Evolutionary conservation across 2,329 filamentous ascomycete genomes (phyloP).

Genomic region (Calonectria pauciramosa): DNA sequence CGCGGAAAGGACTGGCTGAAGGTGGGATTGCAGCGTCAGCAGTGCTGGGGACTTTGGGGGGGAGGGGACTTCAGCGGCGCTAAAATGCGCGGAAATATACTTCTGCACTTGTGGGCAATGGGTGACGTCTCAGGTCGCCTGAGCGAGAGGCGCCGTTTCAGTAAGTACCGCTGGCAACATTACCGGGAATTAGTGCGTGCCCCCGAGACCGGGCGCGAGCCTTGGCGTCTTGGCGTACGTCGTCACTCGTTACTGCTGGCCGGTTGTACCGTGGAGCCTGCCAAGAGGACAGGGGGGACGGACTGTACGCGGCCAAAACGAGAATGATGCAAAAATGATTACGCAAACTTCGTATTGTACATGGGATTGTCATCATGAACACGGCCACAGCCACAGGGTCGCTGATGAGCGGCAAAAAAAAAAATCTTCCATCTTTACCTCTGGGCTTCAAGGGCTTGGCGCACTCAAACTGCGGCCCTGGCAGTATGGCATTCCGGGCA

Average conservation of each 20-base stretch:
- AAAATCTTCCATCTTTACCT: too few relatives aligned
- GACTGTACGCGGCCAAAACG: not conserved
- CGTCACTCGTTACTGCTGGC: constrained; percentile 1
- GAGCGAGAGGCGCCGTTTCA: constrained; percentile 9
- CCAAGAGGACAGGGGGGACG: not conserved
- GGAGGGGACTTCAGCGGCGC: not conserved
- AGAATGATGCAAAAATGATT: not conserved
- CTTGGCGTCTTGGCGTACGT: constrained; percentile 13
- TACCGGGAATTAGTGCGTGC: constrained; percentile 7
- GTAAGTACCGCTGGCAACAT: constrained; percentile 1
- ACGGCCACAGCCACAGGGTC: not conserved
- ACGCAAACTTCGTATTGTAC: constrained; percentile 1
- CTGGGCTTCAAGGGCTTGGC: not conserved
- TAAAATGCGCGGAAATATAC: constrained; percentile 12
- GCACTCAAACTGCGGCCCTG: not conserved
- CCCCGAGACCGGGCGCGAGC: constrained; percentile 6
- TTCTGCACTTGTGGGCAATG: not conserved
- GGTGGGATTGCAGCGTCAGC: constrained; percentile 20
- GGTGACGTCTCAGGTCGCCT: constrained; percentile 1
- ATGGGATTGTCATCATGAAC: not conserved
- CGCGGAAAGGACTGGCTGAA: constrained; percentile 19
- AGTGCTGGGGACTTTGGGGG: constrained; percentile 17
- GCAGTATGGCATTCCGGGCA: not conserved
- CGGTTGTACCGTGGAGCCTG: not conserved
- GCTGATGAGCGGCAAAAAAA: not conserved